Evolutionary conservation across 805 yeast genomes (phyloP).

Genomic region (Wickerhamiella occidentalis): DNA sequence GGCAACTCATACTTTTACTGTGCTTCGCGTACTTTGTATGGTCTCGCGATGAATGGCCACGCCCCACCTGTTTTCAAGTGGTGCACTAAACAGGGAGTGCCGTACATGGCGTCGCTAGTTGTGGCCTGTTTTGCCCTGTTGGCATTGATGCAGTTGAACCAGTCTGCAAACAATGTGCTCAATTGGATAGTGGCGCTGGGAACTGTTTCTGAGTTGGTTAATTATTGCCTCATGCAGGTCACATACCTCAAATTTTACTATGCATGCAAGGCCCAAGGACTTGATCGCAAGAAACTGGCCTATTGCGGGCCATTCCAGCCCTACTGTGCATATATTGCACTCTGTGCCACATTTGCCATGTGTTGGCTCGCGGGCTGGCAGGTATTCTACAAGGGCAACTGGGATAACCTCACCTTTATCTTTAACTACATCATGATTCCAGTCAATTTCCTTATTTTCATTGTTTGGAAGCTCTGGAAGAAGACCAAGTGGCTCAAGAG

Average conservation of each 20-base stretch:
- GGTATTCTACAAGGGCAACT: constrained; percentile 53
- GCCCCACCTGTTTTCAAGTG: constrained; percentile 57
- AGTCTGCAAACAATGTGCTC: constrained; percentile 49
- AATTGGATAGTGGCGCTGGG: constrained; percentile 63
- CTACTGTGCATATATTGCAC: constrained; percentile 40
- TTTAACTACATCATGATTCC: constrained; percentile 66
- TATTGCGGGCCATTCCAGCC: constrained; percentile 52
- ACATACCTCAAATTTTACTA: constrained; percentile 52
- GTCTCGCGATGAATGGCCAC: constrained; percentile 55
- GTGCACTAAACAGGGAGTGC: constrained; percentile 60
- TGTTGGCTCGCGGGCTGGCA: constrained; percentile 53
- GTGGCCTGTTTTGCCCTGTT: constrained; percentile 45
- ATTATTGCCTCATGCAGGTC: constrained; percentile 44
- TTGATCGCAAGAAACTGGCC: constrained; percentile 36
- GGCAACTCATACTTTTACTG: constrained; percentile 74
- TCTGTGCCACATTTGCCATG: constrained; percentile 38
- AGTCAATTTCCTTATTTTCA: constrained; percentile 35
- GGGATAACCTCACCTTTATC: constrained; percentile 51
- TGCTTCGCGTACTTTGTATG: constrained; percentile 56
- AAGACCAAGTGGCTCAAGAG: constrained; percentile 37
- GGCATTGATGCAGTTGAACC: constrained; percentile 51
- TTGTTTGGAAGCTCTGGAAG: constrained; percentile 42
- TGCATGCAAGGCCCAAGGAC: constrained; percentile 44
- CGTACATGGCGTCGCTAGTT: constrained; percentile 43
- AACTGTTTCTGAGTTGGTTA: constrained; percentile 56